Evolutionary conservation across 306 rosid genomes (phyloP).

Genomic region (Lathyrus aphaca): DNA sequence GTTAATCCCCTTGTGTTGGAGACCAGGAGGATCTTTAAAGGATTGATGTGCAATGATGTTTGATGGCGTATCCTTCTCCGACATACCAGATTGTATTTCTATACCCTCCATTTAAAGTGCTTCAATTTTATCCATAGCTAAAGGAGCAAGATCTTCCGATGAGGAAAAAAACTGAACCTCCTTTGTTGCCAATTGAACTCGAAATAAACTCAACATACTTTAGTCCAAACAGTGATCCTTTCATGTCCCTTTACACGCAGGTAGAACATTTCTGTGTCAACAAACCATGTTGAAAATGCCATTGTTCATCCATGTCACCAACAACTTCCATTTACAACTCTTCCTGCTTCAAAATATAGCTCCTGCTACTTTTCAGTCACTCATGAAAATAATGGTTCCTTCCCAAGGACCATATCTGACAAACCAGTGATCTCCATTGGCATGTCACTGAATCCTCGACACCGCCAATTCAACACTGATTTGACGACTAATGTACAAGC

Average conservation of each 20-base stretch:
- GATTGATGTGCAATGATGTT: slow-evolving; percentile 64
- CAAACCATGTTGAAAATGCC: slow-evolving; percentile 50
- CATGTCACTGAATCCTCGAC: not conserved
- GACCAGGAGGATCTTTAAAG: slow-evolving; percentile 59
- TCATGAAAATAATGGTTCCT: not conserved
- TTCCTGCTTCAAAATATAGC: not conserved
- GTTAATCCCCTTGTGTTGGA: slow-evolving; percentile 62
- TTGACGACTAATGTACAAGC: not conserved
- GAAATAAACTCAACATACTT: slow-evolving; percentile 47
- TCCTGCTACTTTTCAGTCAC: not conserved
- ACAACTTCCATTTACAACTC: not conserved
- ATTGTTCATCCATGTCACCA: not conserved
- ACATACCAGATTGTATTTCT: slow-evolving; percentile 92
- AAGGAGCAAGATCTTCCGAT: slow-evolving; percentile 87
- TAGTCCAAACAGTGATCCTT: slow-evolving; percentile 46
- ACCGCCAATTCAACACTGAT: not conserved
- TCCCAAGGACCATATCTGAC: too few relatives aligned
- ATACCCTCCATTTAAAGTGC: slow-evolving; percentile 89
- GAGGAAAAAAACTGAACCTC: slow-evolving; percentile 67
- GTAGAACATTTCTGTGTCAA: slow-evolving; percentile 44
- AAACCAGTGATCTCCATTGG: not conserved
- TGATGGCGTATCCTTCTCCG: slow-evolving; percentile 75
- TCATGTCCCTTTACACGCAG: slow-evolving; percentile 36
- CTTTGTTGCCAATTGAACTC: slow-evolving; percentile 45
- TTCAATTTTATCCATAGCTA: slow-evolving; percentile 90